These are phyloP conservation scores for Penicillium roqueforti DNA, from an alignment of 495 filamentous ascomycete species.

Conservation along the genomic window DNA sequence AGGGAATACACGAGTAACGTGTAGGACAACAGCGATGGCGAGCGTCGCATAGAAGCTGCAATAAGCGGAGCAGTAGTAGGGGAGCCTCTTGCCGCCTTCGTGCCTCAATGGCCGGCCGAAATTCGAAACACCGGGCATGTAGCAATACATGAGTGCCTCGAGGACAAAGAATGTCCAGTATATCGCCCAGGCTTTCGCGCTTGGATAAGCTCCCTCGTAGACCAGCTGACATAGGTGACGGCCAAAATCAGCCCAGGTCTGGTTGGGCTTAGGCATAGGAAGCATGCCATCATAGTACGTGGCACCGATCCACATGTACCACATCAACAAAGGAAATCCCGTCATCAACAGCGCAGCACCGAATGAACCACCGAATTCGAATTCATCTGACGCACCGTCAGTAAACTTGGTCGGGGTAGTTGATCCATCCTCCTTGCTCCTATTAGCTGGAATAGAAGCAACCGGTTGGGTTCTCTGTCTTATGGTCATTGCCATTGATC, in stretches of 20 bases:
- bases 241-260: slow-evolving; percentile 62
- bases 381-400: slow-evolving; percentile 32
- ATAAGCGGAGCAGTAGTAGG: slow-evolving; percentile 85
- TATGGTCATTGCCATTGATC: no score
- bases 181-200: slow-evolving; percentile 68
- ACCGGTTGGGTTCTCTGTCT: no score
- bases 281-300: slow-evolving; percentile 80
- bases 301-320: slow-evolving; percentile 95
- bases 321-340: slow-evolving; percentile 87
- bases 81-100: slow-evolving; percentile 68
- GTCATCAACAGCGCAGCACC: slow-evolving; percentile 76
- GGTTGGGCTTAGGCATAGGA: slow-evolving; percentile 56
- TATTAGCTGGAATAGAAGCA: no score
- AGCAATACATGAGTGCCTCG: slow-evolving; percentile 69
- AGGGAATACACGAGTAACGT: slow-evolving; percentile 73
- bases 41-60: slow-evolving; percentile 80
- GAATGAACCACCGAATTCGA: slow-evolving; percentile 81
- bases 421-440: neutral
- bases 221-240: slow-evolving; percentile 59
- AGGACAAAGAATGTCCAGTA: slow-evolving; percentile 84
- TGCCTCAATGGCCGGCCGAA: slow-evolving; percentile 79
- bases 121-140: slow-evolving; percentile 71
- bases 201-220: slow-evolving; percentile 74
- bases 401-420: neutral
- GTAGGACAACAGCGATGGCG: slow-evolving; percentile 55